These are phyloP conservation scores for Quercus robur DNA, from an alignment of 306 rosid species.

Conservation along the genomic window DNA sequence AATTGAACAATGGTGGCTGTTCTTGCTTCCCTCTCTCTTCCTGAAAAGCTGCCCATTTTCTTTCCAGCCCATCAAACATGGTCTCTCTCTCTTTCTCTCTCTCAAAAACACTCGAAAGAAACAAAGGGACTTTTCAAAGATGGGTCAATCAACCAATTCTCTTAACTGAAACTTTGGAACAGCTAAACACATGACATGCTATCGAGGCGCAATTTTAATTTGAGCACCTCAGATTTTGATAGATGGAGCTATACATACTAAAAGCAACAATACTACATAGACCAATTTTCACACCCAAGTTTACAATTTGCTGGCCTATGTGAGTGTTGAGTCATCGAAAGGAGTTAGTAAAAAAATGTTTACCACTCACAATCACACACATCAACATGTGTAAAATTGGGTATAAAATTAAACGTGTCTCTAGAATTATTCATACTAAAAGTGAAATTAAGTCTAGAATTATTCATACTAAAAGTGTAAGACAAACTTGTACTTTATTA, in stretches of 20 bases:
- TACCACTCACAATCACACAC: too few relatives aligned
- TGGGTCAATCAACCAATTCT: constrained; percentile 41
- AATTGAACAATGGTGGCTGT: constrained; percentile 32
- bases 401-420: fast-evolving
- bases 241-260: background rate
- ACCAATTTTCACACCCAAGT: too few relatives aligned
- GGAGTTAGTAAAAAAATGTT: too few relatives aligned
- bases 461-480: too few relatives aligned
- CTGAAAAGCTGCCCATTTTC: constrained; percentile 57
- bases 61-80: constrained; percentile 57
- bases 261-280: background rate
- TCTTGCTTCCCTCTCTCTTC: constrained; percentile 30
- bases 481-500: too few relatives aligned
- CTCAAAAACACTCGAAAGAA: constrained; percentile 19
- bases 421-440: too few relatives aligned
- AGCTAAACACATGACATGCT: constrained; percentile 4
- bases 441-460: too few relatives aligned
- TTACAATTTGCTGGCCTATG: too few relatives aligned
- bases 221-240: background rate
- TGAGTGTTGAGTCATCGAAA: too few relatives aligned
- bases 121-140: constrained; percentile 28
- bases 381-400: too few relatives aligned
- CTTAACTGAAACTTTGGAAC: constrained; percentile 11
- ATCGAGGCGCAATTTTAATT: background rate
- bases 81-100: constrained; percentile 25